Conservation (phyloP, 2,329 filamentous ascomycete species). For the Epichloe sylvatica region DNA sequence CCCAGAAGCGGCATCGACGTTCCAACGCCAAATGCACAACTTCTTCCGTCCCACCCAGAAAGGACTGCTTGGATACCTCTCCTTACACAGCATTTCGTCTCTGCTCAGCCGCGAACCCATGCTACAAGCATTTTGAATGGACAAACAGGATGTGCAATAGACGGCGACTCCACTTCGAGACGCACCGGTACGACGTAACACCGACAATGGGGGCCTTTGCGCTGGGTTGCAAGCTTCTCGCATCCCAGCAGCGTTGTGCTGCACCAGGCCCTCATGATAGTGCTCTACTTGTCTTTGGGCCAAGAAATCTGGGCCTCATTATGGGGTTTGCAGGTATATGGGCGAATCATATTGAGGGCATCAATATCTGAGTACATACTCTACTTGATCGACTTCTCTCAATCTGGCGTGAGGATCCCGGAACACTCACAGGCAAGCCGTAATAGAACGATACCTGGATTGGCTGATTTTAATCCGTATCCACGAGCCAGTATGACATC, state of each 20-base stretch:
- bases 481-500: no score
- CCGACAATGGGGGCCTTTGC: constrained; percentile 4
- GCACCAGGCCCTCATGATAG: neutral
- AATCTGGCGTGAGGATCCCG: no score
- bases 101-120: constrained; percentile 6
- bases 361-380: neutral
- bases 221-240: neutral
- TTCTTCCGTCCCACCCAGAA: neutral
- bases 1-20: neutral
- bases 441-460: no score
- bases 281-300: neutral
- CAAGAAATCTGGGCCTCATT: neutral
- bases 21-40: neutral
- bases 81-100: constrained; percentile 12
- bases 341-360: neutral
- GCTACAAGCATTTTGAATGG: constrained; percentile 1
- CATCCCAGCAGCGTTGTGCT: neutral
- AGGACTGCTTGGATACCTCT: neutral
- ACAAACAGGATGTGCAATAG: constrained; percentile 3
- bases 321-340: neutral
- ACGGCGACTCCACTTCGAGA: constrained; percentile 1
- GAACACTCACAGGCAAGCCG: no score
- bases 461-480: no score
- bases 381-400: no score
- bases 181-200: constrained; percentile 3